A percentile compares a stretch with the other conserved stretches of the same genome.
Conservation (phyloP, 768 basidiomycete species). For the Russula brevipes region DNA sequence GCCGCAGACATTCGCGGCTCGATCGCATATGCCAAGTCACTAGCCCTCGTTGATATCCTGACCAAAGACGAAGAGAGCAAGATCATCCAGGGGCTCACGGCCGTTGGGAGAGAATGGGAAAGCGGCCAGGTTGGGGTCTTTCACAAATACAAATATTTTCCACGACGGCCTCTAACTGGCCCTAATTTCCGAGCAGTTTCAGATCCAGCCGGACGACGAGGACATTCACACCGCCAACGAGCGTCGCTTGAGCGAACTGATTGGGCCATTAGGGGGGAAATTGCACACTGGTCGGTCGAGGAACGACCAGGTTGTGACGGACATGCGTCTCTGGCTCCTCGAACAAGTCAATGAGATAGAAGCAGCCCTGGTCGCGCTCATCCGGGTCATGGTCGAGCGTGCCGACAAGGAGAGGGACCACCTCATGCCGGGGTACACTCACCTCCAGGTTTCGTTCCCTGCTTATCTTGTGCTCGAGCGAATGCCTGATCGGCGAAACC, state of each 20-base stretch:
- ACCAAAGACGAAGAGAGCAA: constrained; percentile 65
- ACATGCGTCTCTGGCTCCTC: constrained; percentile 95
- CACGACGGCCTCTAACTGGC: neutral
- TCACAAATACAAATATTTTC: neutral
- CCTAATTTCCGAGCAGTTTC: constrained; percentile 49
- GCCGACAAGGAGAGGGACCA: constrained; percentile 91
- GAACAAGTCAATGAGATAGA: constrained; percentile 68
- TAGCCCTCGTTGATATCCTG: constrained; percentile 76
- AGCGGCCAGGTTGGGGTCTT: constrained; percentile 52
- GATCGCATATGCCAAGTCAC: constrained; percentile 90
- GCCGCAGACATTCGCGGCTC: constrained; percentile 88
- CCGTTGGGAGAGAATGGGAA: constrained; percentile 84
- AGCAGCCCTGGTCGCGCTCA: constrained; percentile 63
- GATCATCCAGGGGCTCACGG: constrained; percentile 68
- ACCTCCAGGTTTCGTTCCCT: constrained; percentile 71
- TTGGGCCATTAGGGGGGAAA: constrained; percentile 90
- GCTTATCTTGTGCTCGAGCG: neutral
- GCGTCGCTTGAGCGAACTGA: constrained; percentile 85
- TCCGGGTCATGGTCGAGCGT: constrained; percentile 85
- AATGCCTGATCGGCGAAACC: neutral
- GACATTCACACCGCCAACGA: constrained; percentile 99
- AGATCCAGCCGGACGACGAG: constrained; percentile 80
- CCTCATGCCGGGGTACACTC: constrained; percentile 94
- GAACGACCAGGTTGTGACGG: constrained; percentile 98
- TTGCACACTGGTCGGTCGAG: constrained; percentile 95